Percentiles rank a stretch among this genome's conserved stretches.
Evolutionary conservation across 208 protist genomes (phyloP).

Genomic region (Kentomonas sorsogonicus): DNA sequence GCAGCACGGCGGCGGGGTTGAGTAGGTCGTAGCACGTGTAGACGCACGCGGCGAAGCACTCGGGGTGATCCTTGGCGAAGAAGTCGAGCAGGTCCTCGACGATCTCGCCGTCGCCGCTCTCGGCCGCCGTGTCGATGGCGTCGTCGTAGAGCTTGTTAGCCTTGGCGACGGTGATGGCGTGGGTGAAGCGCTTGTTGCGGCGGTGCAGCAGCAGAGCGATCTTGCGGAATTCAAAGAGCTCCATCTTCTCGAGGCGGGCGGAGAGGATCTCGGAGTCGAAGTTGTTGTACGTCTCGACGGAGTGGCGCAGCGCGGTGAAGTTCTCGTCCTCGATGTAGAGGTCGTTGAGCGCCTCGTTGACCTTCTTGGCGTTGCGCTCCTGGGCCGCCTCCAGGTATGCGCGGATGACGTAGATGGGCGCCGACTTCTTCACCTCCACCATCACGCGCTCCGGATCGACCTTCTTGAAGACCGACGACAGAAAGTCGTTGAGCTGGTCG

Average conservation of each 20-base stretch:
- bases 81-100: constrained; percentile 96
- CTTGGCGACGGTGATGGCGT: constrained; percentile 96
- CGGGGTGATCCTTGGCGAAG: constrained; percentile 94
- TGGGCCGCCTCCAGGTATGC: constrained; percentile 96
- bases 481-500: constrained; percentile 94
- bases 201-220: constrained; percentile 97
- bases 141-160: constrained; percentile 97
- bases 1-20: constrained; percentile 93
- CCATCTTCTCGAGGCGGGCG: constrained; percentile 95
- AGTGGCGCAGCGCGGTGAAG: constrained; percentile 93
- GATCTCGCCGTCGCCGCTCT: constrained; percentile 86
- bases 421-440: constrained; percentile 69
- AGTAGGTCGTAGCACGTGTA: constrained; percentile 98
- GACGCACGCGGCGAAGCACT: constrained; percentile 95
- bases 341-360: constrained; percentile 98
- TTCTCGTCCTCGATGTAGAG: constrained; percentile 99
- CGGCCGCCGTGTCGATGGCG: constrained; percentile 97
- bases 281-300: constrained; percentile 95
- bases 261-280: constrained; percentile 97
- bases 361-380: constrained; percentile 81
- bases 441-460: constrained; percentile 98
- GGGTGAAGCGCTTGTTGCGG: constrained; percentile 85
- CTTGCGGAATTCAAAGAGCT: constrained; percentile 98
- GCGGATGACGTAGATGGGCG: constrained; percentile 93
- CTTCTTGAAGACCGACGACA: constrained; percentile 89